phyloP scores from a whole-genome alignment of 306 rosid genomes.

The Phaseolus lunatus region DNA sequence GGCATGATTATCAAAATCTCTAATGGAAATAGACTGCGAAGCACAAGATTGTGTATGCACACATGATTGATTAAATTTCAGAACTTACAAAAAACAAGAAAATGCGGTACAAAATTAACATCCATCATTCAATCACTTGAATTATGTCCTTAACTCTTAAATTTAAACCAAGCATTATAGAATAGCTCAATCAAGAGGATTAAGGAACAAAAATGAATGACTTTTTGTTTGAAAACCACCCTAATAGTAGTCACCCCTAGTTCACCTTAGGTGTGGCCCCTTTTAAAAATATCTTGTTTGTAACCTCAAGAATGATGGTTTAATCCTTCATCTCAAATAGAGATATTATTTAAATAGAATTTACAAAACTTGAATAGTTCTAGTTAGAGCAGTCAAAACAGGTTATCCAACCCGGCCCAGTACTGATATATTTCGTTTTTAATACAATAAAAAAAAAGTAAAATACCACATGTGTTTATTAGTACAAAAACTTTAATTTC shows the following conservation, averaged over 20 bases:
- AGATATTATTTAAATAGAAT: neutral
- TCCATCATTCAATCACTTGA: neutral
- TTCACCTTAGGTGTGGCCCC: neutral
- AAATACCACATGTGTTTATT: too few species aligned
- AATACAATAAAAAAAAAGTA: too few species aligned
- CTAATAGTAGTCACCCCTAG: neutral
- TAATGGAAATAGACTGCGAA: constrained; percentile 77
- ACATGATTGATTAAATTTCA: constrained; percentile 22
- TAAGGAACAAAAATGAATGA: neutral
- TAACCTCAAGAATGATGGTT: too few species aligned
- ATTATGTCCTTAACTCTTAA: neutral
- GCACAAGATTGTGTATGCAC: constrained; percentile 43
- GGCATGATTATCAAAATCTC: constrained; percentile 91
- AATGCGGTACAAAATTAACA: constrained; percentile 15
- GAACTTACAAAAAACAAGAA: constrained; percentile 13
- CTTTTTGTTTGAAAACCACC: neutral
- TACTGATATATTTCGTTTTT: too few species aligned
- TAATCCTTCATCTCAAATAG: neutral
- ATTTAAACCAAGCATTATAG: constrained; percentile 8
- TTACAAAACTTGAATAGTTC: neutral
- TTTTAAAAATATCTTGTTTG: too few species aligned
- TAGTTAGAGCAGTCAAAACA: too few species aligned
- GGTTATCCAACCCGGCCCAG: too few species aligned
- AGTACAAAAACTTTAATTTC: too few species aligned
- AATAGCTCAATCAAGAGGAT: constrained; percentile 24